phyloP scores from a whole-genome alignment of 2,329 filamentous ascomycete species.

The Penicillium psychrosexuale region DNA sequence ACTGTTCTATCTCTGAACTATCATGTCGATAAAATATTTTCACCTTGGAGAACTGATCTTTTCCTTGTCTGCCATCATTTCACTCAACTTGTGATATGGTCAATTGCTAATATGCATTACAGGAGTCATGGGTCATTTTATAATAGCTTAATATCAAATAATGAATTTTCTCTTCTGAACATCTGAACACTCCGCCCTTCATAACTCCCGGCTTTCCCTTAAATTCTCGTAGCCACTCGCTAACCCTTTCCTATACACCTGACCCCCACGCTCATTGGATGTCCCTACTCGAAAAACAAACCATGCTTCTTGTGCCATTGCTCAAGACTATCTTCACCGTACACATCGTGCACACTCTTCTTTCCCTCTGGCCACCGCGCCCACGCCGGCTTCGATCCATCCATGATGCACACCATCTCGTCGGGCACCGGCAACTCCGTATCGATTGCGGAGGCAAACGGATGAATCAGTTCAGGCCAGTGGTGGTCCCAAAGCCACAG shows the following conservation, averaged over 20 bases:
- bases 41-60: constrained; percentile 65
- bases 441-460: constrained; percentile 51
- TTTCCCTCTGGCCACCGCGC: constrained; percentile 49
- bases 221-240: neutral
- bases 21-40: constrained; percentile 58
- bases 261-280: neutral
- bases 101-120: constrained; percentile 26
- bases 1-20: constrained; percentile 64
- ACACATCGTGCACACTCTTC: constrained; percentile 43
- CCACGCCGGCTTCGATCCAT: constrained; percentile 46
- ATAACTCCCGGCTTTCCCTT: neutral
- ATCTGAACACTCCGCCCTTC: neutral
- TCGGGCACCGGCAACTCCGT: constrained; percentile 45
- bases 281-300: constrained; percentile 31
- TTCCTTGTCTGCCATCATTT: constrained; percentile 11
- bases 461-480: constrained; percentile 51
- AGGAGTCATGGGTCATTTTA: constrained; percentile 1
- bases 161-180: neutral
- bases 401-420: constrained; percentile 49
- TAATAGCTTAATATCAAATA: neutral
- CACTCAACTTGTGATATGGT: constrained; percentile 12
- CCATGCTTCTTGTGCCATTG: constrained; percentile 47
- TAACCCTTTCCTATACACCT: neutral
- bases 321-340: constrained; percentile 42
- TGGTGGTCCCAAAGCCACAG: constrained; percentile 48